Conservation (phyloP, 2,329 filamentous ascomycete genomes). For the Trichoderma hamatum region DNA sequence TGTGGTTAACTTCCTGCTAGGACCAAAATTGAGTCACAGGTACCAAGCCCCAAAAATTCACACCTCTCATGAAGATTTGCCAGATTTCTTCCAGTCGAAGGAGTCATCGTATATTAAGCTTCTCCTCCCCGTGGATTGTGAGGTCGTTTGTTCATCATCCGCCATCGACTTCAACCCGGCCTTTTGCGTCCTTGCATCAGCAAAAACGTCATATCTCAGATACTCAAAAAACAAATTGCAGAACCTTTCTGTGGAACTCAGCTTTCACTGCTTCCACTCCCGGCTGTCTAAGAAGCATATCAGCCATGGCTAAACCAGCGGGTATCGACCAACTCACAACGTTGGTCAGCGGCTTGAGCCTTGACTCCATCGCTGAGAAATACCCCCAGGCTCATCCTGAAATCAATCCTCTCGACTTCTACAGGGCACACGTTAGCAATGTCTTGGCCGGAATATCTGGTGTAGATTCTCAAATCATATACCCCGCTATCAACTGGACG, state of each 20-base stretch:
- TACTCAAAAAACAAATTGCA: constrained; percentile 5
- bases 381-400: constrained; percentile 53
- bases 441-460: constrained; percentile 70
- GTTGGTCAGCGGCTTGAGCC: constrained; percentile 28
- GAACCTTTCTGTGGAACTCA: background rate
- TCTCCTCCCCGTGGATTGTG: background rate
- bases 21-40: constrained; percentile 26
- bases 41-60: constrained; percentile 17
- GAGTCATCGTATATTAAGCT: constrained; percentile 1
- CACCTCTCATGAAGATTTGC: constrained; percentile 21
- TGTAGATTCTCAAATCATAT: constrained; percentile 71
- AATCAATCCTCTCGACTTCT: constrained; percentile 77
- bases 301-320: constrained; percentile 19
- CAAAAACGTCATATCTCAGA: background rate
- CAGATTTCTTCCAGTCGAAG: constrained; percentile 20
- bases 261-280: background rate
- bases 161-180: background rate
- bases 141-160: background rate
- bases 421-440: constrained; percentile 74
- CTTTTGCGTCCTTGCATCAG: constrained; percentile 5
- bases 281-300: background rate
- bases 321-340: constrained; percentile 29
- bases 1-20: constrained; percentile 19
- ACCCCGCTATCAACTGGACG: constrained; percentile 77
- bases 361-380: constrained; percentile 27